Percentiles rank a stretch among this genome's conserved stretches.
phyloP scores from a whole-genome alignment of 768 basidiomycete genomes.

The Suillus variegatus region DNA sequence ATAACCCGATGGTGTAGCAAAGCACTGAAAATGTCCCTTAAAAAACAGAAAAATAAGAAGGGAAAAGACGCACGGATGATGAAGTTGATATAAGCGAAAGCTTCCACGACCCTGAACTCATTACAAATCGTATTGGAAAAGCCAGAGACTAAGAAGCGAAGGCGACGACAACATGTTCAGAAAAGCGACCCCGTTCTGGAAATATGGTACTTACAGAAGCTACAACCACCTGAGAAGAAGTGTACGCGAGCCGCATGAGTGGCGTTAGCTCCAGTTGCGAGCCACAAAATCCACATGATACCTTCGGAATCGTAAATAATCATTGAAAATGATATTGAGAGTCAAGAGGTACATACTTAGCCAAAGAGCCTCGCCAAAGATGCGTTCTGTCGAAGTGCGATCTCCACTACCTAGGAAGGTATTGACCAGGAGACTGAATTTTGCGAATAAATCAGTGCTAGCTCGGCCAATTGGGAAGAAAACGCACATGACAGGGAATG shows the following conservation, averaged over 20 bases:
- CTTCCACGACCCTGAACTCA: slow-evolving; percentile 32
- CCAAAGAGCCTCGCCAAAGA: slow-evolving; percentile 38
- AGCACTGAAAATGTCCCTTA: slow-evolving; percentile 28
- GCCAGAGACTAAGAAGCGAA: slow-evolving; percentile 12
- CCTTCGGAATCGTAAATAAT: slow-evolving; percentile 15
- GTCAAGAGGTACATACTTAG: slow-evolving; percentile 28
- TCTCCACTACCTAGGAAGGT: neutral
- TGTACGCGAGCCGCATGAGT: slow-evolving; percentile 7
- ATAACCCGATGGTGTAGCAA: slow-evolving; percentile 29
- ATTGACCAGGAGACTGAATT: slow-evolving; percentile 27
- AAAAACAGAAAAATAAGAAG: neutral
- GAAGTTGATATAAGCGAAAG: slow-evolving; percentile 39
- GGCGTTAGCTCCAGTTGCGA: slow-evolving; percentile 35
- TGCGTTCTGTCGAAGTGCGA: slow-evolving; percentile 29
- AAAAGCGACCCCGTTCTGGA: neutral
- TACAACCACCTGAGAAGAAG: slow-evolving; percentile 15
- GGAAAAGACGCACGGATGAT: slow-evolving; percentile 28
- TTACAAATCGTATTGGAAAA: slow-evolving; percentile 21
- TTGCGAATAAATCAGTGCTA: neutral
- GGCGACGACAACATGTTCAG: neutral
- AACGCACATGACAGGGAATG: slow-evolving; percentile 29
- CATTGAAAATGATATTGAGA: neutral
- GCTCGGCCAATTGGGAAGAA: neutral
- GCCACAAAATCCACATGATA: slow-evolving; percentile 42
- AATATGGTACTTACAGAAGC: slow-evolving; percentile 6